Evolutionary conservation across 164 flowering plant genomes (phyloP).

Genomic region (Nymphaea thermarum): DNA sequence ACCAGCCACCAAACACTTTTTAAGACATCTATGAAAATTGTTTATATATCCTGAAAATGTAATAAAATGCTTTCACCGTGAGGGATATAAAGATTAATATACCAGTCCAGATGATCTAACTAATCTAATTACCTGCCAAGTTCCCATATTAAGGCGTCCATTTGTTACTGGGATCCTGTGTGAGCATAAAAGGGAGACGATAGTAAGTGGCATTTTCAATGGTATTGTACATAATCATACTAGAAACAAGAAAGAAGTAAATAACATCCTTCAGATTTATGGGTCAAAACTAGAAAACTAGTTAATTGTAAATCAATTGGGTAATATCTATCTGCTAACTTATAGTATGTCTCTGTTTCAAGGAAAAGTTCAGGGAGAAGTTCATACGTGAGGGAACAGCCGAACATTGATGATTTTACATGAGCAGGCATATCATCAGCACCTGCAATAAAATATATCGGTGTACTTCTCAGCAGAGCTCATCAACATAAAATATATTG

Average conservation of each 20-base stretch:
- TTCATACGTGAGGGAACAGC: conserved; percentile 70
- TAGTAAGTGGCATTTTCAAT: not conserved
- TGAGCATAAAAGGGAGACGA: not conserved
- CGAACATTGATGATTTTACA: conserved; percentile 63
- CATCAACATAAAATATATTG: too few species aligned
- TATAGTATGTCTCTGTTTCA: not conserved
- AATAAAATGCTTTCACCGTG: too few species aligned
- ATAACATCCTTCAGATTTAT: not conserved
- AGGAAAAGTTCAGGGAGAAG: not conserved
- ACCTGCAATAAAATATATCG: conserved; percentile 34
- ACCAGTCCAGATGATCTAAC: not conserved
- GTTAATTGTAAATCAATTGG: not conserved
- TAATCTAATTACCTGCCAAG: conserved; percentile 73
- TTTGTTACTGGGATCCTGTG: conserved; percentile 84
- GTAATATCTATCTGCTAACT: not conserved
- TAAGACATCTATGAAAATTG: not conserved
- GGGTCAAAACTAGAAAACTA: not conserved
- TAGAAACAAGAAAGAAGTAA: not conserved
- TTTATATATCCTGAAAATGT: not conserved
- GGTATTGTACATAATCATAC: not conserved
- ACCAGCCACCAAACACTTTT: not conserved
- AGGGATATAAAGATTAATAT: not conserved
- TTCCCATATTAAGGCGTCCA: conserved; percentile 89
- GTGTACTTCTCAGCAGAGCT: not conserved
- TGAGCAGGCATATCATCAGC: conserved; percentile 99